Conservation (phyloP, 164 flowering plant genomes). For the Stephania yunnanensis region DNA sequence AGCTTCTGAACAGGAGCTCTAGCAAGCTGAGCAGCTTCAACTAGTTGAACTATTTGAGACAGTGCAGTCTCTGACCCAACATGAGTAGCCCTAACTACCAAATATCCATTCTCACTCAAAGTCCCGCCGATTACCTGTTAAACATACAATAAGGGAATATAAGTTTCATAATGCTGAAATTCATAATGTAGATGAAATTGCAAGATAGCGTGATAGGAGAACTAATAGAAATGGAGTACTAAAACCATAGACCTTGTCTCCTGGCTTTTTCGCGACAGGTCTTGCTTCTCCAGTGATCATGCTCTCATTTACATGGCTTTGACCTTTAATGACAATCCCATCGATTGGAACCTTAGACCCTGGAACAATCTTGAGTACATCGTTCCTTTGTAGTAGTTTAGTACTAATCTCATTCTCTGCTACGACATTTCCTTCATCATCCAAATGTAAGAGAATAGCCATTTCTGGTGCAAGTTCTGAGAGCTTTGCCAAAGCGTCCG, state of each 20-base stretch:
- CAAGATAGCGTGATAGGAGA: neutral
- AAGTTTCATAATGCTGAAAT: neutral
- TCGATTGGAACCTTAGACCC: slow-evolving; percentile 87
- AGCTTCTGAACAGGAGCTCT: slow-evolving; percentile 87
- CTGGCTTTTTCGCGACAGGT: slow-evolving; percentile 66
- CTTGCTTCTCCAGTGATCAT: slow-evolving; percentile 95
- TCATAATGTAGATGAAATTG: neutral
- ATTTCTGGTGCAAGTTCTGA: slow-evolving; percentile 80
- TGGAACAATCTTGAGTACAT: slow-evolving; percentile 77
- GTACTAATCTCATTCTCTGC: slow-evolving; percentile 78
- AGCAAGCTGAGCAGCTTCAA: slow-evolving; percentile 93
- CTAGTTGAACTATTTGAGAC: slow-evolving; percentile 88
- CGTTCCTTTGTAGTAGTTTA: slow-evolving; percentile 76
- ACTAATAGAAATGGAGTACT: neutral
- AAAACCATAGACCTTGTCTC: slow-evolving; percentile 59
- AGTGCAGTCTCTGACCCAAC: slow-evolving; percentile 93
- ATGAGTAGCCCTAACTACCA: slow-evolving; percentile 80
- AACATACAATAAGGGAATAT: neutral
- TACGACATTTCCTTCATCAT: slow-evolving; percentile 49
- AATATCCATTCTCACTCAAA: slow-evolving; percentile 76
- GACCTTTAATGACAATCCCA: slow-evolving; percentile 79
- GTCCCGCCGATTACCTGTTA: slow-evolving; percentile 91
- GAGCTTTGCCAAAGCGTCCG: slow-evolving; percentile 87
- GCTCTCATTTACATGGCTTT: slow-evolving; percentile 91
- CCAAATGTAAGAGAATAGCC: slow-evolving; percentile 53